phyloP scores from a whole-genome alignment of 805 yeast species.

The Kluyveromyces aestuarii region DNA sequence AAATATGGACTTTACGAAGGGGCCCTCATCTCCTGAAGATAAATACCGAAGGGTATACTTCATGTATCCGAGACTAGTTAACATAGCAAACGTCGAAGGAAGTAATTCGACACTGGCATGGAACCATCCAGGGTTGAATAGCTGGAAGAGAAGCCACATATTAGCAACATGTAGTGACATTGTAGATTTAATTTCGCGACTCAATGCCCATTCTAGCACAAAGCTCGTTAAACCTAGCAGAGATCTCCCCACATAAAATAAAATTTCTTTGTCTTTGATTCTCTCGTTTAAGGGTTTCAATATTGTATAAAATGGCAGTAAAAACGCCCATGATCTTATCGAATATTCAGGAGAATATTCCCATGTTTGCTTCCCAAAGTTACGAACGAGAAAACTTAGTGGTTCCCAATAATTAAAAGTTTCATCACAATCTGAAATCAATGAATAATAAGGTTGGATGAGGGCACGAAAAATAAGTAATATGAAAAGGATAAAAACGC shows the following conservation, averaged over 20 bases:
- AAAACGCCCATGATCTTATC: slow-evolving; percentile 76
- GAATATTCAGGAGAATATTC: slow-evolving; percentile 88
- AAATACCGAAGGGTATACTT: slow-evolving; percentile 21
- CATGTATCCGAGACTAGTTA: slow-evolving; percentile 29
- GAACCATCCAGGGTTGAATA: slow-evolving; percentile 71
- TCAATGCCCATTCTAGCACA: slow-evolving; percentile 38
- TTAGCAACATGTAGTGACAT: slow-evolving; percentile 33
- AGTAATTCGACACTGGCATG: slow-evolving; percentile 82
- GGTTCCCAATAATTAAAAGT: slow-evolving; percentile 94
- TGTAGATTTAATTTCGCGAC: slow-evolving; percentile 14
- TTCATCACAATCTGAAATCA: slow-evolving; percentile 90
- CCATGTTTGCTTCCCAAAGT: slow-evolving; percentile 93
- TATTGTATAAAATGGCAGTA: slow-evolving; percentile 36
- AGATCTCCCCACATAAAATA: slow-evolving; percentile 20
- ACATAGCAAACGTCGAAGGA: slow-evolving; percentile 74
- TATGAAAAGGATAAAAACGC: not conserved
- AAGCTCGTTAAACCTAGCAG: slow-evolving; percentile 19
- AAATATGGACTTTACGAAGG: slow-evolving; percentile 20
- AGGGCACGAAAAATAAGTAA: not conserved
- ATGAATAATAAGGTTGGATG: slow-evolving; percentile 38
- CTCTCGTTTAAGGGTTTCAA: slow-evolving; percentile 16
- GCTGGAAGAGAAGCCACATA: slow-evolving; percentile 55
- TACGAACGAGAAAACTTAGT: slow-evolving; percentile 62
- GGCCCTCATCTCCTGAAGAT: slow-evolving; percentile 13
- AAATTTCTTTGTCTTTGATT: slow-evolving; percentile 20